These are phyloP conservation scores for Turnera subulata DNA, from an alignment of 345 rosid species.

Conservation along the genomic window DNA sequence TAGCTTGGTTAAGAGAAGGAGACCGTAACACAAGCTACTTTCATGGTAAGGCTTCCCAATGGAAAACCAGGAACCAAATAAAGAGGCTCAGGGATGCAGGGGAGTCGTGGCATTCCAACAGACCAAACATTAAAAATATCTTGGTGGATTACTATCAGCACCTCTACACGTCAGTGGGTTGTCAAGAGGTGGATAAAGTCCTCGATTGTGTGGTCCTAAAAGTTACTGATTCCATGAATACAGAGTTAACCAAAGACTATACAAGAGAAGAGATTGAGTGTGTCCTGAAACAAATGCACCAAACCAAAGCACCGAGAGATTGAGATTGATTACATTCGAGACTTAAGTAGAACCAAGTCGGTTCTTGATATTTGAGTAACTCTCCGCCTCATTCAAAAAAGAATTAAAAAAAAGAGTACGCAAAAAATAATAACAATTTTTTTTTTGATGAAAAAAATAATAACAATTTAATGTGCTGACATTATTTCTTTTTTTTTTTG, in stretches of 20 bases:
- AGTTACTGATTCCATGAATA: neutral
- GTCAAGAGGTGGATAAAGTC: too few relatives aligned
- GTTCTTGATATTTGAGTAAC: too few relatives aligned
- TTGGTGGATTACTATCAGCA: neutral
- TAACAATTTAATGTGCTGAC: too few relatives aligned
- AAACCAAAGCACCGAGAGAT: neutral
- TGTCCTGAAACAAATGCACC: neutral
- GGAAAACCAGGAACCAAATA: neutral
- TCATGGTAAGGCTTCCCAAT: neutral
- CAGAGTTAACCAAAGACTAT: neutral
- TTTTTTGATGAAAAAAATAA: too few relatives aligned
- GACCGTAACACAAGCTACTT: neutral
- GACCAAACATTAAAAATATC: too few relatives aligned
- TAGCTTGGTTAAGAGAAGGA: neutral
- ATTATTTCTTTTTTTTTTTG: too few relatives aligned
- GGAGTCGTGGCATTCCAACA: neutral
- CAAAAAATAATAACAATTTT: too few relatives aligned
- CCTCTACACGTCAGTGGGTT: neutral
- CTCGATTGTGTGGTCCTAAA: neutral
- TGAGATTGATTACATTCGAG: too few relatives aligned
- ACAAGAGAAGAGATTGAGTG: neutral
- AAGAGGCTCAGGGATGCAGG: neutral
- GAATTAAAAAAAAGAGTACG: too few relatives aligned
- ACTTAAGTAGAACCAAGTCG: too few relatives aligned
- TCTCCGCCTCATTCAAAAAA: too few relatives aligned